Base-by-base conservation (phyloP, 129 eudicot genomes). In the Logfia minima region DNA sequence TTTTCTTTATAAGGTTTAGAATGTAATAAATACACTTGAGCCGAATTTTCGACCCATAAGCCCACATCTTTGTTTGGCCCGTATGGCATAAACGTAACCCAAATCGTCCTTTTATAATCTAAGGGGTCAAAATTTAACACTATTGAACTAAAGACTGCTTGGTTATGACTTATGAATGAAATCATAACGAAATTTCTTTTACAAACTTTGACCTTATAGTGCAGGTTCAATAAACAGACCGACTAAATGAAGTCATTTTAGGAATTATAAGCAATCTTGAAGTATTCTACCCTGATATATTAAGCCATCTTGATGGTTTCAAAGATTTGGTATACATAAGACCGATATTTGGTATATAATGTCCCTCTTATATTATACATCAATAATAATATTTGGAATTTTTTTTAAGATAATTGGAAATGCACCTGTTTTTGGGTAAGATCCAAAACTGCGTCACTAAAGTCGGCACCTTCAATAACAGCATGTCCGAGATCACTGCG, bases 401-500 rank as follows among this genome's bases (percentile, higher is more conserved):
- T 60, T 1, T 59, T 10, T 19, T 56, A 24, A 13, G 32, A 75
- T 75, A 8, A 77, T 8, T 66, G 11, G 14, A 22, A 63, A 37
- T 8, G 53, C 19, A 88, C 97, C 97, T 86, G 99, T 81, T 91
- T 94, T 77, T 94, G 99, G 37, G 77, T 29, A 62, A 94, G 96
- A 86, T 94, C 99, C 51, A 94, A n/a, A 64, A 94, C 99, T 21
- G 99, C 99, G 83, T 94, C 99, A 81, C 99, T 94, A 32, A 94
- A 94, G 75, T 94, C 98, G 65, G 98, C 98, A 60, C 98, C 98
- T 75, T 91, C 96, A 80, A 94, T 91, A 58, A 83, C 83, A 80
- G 98, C 98, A 48, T 93, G 96, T 59, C 90, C 98, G 45, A 94
- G 96, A 81, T 94, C 98, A 77, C 98, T 94, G 3, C 98, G 96